Conservation (phyloP, 1,284 basidiomycete species). For the Fomitopsis palustris region DNA sequence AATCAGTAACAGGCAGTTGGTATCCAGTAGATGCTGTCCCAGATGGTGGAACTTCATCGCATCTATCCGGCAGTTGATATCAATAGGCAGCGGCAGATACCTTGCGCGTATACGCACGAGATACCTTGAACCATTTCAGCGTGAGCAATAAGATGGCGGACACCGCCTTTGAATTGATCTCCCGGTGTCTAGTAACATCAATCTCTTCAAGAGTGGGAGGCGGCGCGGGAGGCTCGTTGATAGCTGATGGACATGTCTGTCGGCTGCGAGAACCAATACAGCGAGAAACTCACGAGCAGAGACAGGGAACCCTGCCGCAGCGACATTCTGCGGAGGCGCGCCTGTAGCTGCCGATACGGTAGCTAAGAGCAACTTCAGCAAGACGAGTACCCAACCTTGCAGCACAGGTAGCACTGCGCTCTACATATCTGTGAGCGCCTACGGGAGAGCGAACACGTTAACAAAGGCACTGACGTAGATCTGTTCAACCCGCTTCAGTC, state of each 20-base stretch:
- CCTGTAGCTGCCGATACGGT: conserved; percentile 79
- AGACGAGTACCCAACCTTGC: conserved; percentile 84
- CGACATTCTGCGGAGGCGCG: conserved; percentile 56
- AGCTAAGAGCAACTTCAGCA: conserved; percentile 85
- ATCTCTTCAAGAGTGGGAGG: conserved; percentile 90
- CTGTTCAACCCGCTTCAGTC: conserved; percentile 83
- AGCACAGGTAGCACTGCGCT: conserved; percentile 78
- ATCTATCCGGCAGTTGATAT: conserved; percentile 46
- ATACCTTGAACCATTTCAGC: conserved; percentile 98
- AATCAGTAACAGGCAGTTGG: conserved; percentile 91
- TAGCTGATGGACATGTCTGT: conserved; percentile 34
- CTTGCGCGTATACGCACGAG: conserved; percentile 57
- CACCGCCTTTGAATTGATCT: conserved; percentile 96
- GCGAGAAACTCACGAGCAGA: conserved; percentile 53
- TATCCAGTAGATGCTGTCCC: conserved; percentile 91
- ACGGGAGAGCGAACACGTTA: background rate
- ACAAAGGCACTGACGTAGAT: conserved; percentile 70
- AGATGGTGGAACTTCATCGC: conserved; percentile 99
- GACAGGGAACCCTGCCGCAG: conserved; percentile 63
- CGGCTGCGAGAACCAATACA: conserved; percentile 5
- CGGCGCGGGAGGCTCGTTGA: conserved; percentile 61
- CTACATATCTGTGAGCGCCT: conserved; percentile 32
- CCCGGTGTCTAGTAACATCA: conserved; percentile 93
- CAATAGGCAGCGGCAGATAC: conserved; percentile 5
- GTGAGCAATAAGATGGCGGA: conserved; percentile 90